phyloP scores from a whole-genome alignment of 2,329 filamentous ascomycete genomes.

The Colletotrichum cordylinicola region DNA sequence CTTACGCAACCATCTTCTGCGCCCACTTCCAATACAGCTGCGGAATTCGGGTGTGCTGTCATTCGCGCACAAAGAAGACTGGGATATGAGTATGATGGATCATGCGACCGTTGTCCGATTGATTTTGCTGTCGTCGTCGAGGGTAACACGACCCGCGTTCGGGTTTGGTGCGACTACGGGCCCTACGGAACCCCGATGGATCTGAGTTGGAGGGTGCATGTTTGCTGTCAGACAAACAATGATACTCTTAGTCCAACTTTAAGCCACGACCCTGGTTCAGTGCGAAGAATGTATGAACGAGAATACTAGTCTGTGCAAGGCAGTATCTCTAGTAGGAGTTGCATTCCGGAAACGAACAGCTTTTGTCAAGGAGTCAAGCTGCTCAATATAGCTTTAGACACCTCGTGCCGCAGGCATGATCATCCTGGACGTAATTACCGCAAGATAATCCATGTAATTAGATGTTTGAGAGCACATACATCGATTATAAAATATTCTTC shows the following conservation, averaged over 20 bases:
- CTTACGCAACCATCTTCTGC: background rate
- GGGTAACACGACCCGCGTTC: background rate
- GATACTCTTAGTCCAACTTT: background rate
- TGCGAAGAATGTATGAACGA: background rate
- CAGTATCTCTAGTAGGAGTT: background rate
- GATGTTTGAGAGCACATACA: background rate
- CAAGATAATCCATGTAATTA: background rate
- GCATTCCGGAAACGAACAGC: background rate
- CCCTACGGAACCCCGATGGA: background rate
- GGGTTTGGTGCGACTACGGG: background rate
- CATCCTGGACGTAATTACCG: rapidly evolving
- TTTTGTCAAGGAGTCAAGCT: background rate
- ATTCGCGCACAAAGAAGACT: background rate
- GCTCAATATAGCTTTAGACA: background rate
- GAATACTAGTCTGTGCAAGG: rapidly evolving
- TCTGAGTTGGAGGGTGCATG: background rate
- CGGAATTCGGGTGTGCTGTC: rapidly evolving
- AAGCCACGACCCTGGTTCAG: rapidly evolving
- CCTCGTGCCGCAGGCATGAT: background rate
- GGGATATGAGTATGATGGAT: background rate
- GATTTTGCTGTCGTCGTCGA: background rate
- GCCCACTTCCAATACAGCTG: background rate
- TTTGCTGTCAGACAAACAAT: rapidly evolving
- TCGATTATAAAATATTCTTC: too few species aligned
- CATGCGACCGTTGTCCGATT: background rate